Conservation (phyloP, 1,284 basidiomycete genomes). For the Fistulinella staudtii region DNA sequence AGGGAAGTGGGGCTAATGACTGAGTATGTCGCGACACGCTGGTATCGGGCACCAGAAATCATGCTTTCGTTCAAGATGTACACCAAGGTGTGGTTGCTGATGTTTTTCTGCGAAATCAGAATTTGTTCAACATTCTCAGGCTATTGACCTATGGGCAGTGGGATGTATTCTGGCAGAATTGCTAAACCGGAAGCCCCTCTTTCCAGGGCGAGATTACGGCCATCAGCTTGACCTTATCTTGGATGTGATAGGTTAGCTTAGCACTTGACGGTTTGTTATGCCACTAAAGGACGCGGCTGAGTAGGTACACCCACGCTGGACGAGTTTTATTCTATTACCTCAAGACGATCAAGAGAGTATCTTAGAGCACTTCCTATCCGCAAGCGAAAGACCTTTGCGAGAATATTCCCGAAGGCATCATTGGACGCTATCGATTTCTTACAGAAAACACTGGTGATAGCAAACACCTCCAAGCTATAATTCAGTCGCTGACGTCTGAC, state of each 20-base stretch:
- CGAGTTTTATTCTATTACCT: constrained; percentile 85
- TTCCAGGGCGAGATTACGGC: constrained; percentile 87
- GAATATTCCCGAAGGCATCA: constrained; percentile 67
- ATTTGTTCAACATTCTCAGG: constrained; percentile 36
- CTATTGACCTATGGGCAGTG: constrained; percentile 84
- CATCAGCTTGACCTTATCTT: constrained; percentile 84
- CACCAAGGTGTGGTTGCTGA: constrained; percentile 46
- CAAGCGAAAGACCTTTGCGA: constrained; percentile 56
- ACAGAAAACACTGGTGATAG: constrained; percentile 66
- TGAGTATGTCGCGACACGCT: constrained; percentile 80
- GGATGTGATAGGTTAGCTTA: constrained; percentile 67
- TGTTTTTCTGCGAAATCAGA: neutral
- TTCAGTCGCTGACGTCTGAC: constrained; percentile 3
- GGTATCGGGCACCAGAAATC: constrained; percentile 86
- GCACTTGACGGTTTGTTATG: neutral
- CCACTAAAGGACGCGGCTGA: constrained; percentile 1
- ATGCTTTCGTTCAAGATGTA: constrained; percentile 90
- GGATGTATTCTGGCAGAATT: constrained; percentile 90
- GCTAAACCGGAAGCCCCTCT: constrained; percentile 73
- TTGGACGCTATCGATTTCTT: constrained; percentile 82
- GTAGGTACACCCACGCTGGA: constrained; percentile 77
- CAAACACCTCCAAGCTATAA: constrained; percentile 1
- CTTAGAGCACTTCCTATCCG: constrained; percentile 74
- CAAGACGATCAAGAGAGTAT: constrained; percentile 80
- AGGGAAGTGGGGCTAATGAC: constrained; percentile 78